Evolutionary conservation across 2,329 filamentous ascomycete species (phyloP).

Genomic region (Grosmannia huntii): DNA sequence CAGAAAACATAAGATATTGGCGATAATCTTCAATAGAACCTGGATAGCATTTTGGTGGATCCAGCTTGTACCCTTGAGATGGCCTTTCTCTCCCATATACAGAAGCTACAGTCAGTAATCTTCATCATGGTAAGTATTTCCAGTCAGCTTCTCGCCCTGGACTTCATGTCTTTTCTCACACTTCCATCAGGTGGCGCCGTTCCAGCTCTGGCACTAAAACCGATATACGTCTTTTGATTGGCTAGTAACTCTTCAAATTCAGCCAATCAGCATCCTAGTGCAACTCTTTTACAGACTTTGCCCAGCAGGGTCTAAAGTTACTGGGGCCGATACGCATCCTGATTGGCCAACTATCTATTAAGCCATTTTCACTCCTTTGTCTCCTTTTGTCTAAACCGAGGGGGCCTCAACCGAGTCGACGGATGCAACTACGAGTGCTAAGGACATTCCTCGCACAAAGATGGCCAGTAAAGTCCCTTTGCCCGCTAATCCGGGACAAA

Average conservation of each 20-base stretch:
- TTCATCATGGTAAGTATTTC: not conserved
- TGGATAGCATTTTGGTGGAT: not conserved
- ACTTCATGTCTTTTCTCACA: not conserved
- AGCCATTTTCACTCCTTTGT: constrained; percentile 3
- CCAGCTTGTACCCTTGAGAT: not conserved
- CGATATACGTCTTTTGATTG: constrained; percentile 6
- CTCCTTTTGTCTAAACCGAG: not conserved
- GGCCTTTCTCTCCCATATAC: not conserved
- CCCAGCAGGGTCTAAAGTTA: constrained; percentile 5
- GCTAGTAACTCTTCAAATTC: not conserved
- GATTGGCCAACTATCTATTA: constrained; percentile 6
- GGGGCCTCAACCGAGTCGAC: not conserved
- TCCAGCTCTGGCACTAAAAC: constrained; percentile 3
- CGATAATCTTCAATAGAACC: not conserved
- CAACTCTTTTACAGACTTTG: not conserved
- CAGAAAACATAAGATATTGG: not conserved
- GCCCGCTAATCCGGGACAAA: not conserved
- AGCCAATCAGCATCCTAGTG: constrained; percentile 6
- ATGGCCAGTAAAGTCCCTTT: not conserved
- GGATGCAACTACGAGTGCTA: not conserved
- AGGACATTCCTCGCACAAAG: not conserved
- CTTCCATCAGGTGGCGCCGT: constrained; percentile 1
- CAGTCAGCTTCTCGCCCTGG: not conserved
- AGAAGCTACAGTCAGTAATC: not conserved
- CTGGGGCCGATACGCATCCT: constrained; percentile 6